Conservation (phyloP, 164 flowering plant genomes). For the Tetrastigma voinierianum region DNA sequence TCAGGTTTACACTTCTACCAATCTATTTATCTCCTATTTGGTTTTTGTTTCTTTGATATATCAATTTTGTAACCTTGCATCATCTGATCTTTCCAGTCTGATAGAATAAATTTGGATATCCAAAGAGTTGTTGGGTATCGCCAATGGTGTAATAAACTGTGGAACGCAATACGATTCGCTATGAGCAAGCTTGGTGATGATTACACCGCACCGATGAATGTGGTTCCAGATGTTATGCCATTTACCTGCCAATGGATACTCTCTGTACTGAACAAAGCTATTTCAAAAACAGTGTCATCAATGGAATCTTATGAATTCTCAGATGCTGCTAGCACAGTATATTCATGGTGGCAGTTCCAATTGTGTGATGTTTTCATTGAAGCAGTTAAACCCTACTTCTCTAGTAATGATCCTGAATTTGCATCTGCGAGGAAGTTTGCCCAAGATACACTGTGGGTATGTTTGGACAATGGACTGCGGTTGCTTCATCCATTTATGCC, state of each 20-base stretch:
- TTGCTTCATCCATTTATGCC: conserved; percentile 99
- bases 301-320: conserved; percentile 77
- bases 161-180: conserved; percentile 93
- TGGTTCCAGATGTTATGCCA: conserved; percentile 48
- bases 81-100: conserved; percentile 58
- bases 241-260: conserved; percentile 94
- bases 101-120: conserved; percentile 90
- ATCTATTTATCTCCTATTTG: not conserved
- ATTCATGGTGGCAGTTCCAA: conserved; percentile 96
- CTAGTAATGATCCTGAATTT: conserved; percentile 40
- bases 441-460: conserved; percentile 78
- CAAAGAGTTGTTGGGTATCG: conserved; percentile 97
- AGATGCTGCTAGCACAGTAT: conserved; percentile 80
- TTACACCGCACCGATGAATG: conserved; percentile 49
- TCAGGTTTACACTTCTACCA: conserved; percentile 51
- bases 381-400: conserved; percentile 85
- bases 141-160: conserved; percentile 96
- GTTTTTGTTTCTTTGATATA: not conserved
- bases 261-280: conserved; percentile 78
- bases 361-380: conserved; percentile 95
- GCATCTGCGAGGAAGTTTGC: conserved; percentile 57
- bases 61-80: not conserved
- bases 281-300: conserved; percentile 63
- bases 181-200: conserved; percentile 87
- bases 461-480: conserved; percentile 87